Conservation (phyloP, 345 rosid genomes). For the Luvunga scandens region DNA sequence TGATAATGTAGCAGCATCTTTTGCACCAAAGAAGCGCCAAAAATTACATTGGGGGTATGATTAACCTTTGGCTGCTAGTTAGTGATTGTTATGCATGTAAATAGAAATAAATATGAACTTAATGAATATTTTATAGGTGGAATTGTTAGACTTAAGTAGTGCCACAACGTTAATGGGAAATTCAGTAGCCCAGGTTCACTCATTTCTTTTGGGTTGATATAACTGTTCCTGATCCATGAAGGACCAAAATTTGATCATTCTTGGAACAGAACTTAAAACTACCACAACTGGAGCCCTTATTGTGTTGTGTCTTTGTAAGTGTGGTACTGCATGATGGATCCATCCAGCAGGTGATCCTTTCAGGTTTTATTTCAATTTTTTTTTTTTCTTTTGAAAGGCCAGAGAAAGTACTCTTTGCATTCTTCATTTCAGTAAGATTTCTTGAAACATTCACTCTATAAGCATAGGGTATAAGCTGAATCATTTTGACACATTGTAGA, state of each 20-base stretch:
- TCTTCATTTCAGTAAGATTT: neutral
- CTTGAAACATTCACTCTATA: neutral
- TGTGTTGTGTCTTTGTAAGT: neutral
- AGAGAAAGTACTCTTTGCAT: neutral
- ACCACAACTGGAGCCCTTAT: neutral
- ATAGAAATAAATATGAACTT: neutral
- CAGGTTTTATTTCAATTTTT: no score
- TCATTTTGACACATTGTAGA: neutral
- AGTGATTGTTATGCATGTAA: neutral
- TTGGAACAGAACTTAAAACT: neutral
- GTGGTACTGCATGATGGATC: neutral
- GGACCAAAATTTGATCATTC: neutral
- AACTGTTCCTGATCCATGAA: neutral
- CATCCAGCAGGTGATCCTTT: neutral
- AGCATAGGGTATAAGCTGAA: neutral
- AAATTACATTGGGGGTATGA: slow-evolving; percentile 75
- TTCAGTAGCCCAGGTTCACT: neutral
- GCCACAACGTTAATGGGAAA: neutral
- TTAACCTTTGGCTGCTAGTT: neutral
- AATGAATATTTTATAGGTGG: neutral
- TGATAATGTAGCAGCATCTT: slow-evolving; percentile 11
- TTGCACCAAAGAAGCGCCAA: slow-evolving; percentile 41
- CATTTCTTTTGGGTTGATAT: neutral
- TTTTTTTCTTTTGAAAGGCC: no score
- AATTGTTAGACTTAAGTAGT: neutral